Evolutionary conservation across 2,329 filamentous ascomycete genomes (phyloP), one percentile per base, ranked within the genome.

Genomic region (Epichloe gansuensis): DNA sequence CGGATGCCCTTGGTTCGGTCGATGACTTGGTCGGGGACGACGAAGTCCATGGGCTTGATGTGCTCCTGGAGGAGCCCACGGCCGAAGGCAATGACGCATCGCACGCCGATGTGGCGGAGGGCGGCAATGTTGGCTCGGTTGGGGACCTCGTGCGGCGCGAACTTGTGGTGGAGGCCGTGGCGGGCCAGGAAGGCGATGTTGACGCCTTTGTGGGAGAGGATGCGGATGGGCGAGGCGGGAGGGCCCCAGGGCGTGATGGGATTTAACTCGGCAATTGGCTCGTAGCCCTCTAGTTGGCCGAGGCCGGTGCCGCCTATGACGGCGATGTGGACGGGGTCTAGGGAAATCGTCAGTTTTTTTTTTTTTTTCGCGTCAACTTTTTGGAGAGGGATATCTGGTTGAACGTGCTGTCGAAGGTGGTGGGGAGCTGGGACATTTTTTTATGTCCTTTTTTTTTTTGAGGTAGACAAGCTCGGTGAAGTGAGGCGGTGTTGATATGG

Each of bases 91-190:
- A 98, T 88, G 67, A 97, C 81, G 66, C 83, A 87, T 63, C 91
- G 84, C 46, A 97, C 93, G 59, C 93, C 93, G 56, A 98, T 77
- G 62, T 81, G 83, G 59, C 93, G 85, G 57, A 98, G 77, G n/a
- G 93, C 93, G n/a, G 93, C 91, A 63, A 98, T 95, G 75, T 97
- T 98, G 70, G 93, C 93, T 58, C 88, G 88, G 59, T 84, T 81
- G 55, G 91, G 90, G n/a, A 98, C 87, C 72, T 98, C 93, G 66
- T 96, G 91, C 0, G 93, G 93, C 5, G 91, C 89, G 60, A 87
- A 78, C 70, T 96, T 81, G 74, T 98, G 93, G 78, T 93, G 77
- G 12, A 82, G 67, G 59, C 93, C 93, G 71, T 98, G 93, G 45
- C 93, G 89, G 57, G 91, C 89, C 60, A 98, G 81, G 76, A 98